phyloP scores from a whole-genome alignment of 2,329 filamentous ascomycete genomes.

The Zymoseptoria ardabiliae region DNA sequence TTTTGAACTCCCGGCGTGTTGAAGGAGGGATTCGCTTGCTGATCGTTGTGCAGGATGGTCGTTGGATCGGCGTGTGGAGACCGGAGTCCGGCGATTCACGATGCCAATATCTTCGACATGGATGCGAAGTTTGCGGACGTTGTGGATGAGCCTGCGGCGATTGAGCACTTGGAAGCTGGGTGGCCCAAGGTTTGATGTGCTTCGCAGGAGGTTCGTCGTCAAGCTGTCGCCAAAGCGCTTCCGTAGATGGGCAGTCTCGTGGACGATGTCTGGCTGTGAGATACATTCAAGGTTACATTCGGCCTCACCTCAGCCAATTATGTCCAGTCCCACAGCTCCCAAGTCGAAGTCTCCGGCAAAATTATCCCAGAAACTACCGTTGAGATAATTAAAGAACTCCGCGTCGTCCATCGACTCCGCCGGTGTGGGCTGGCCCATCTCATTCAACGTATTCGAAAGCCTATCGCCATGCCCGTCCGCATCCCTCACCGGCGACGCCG shows the following conservation, averaged over 20 bases:
- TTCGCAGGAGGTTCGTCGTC: not conserved
- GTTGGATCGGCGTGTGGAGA: constrained; percentile 20
- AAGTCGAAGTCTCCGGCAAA: constrained; percentile 16
- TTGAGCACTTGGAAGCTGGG: constrained; percentile 9
- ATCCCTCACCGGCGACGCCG: not conserved
- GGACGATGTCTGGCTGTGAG: not conserved
- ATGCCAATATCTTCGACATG: constrained; percentile 23
- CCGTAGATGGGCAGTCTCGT: not conserved
- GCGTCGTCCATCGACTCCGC: constrained; percentile 19
- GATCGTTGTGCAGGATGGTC: constrained; percentile 9
- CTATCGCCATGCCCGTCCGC: not conserved
- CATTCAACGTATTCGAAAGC: constrained; percentile 4
- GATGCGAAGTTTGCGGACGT: constrained; percentile 23
- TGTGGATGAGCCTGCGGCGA: constrained; percentile 16
- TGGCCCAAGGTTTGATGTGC: not conserved
- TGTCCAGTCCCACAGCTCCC: not conserved
- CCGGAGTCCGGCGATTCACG: constrained; percentile 17
- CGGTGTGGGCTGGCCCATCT: constrained; percentile 14
- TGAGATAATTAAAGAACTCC: constrained; percentile 25
- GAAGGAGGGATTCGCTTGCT: too few species aligned
- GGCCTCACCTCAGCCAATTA: not conserved
- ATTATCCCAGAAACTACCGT: constrained; percentile 22
- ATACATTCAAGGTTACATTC: too few species aligned
- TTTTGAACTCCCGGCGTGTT: not conserved
- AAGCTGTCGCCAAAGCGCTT: not conserved